Conservation (phyloP, 345 rosid genomes). For the Pugionium dolabratum region DNA sequence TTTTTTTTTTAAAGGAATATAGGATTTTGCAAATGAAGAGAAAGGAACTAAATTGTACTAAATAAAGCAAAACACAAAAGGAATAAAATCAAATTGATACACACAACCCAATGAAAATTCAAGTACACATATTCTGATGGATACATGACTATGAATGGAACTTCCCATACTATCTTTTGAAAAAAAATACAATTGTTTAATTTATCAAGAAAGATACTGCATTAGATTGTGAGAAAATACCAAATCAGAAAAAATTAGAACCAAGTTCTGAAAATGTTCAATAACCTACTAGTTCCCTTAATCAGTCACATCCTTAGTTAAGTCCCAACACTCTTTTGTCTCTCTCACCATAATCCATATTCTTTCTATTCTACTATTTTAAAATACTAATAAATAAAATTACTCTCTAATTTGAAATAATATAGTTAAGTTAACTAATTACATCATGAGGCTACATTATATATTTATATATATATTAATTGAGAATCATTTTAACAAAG, state of each 20-base stretch:
- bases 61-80: slow-evolving; percentile 24
- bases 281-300: slow-evolving; percentile 3
- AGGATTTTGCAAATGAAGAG: slow-evolving; percentile 12
- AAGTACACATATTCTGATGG: slow-evolving; percentile 3
- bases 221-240: not conserved
- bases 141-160: slow-evolving; percentile 14
- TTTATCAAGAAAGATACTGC: slow-evolving; percentile 32
- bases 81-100: slow-evolving; percentile 21
- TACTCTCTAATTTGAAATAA: slow-evolving; percentile 19
- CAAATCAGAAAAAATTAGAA: not conserved
- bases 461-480: slow-evolving; percentile 17
- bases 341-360: slow-evolving; percentile 24
- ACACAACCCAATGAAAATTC: not conserved
- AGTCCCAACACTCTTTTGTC: slow-evolving; percentile 31
- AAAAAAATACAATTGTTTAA: not conserved
- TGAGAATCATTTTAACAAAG: slow-evolving; percentile 1
- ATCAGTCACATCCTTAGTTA: slow-evolving; percentile 35
- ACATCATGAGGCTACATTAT: slow-evolving; percentile 31
- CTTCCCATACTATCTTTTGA: slow-evolving; percentile 9
- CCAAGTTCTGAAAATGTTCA: not conserved
- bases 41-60: slow-evolving; percentile 13
- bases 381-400: not conserved
- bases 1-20: not conserved
- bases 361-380: not conserved
- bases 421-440: slow-evolving; percentile 2